phyloP scores from a whole-genome alignment of 2,329 filamentous ascomycete species.

The Lasiodiplodia theobromae region DNA sequence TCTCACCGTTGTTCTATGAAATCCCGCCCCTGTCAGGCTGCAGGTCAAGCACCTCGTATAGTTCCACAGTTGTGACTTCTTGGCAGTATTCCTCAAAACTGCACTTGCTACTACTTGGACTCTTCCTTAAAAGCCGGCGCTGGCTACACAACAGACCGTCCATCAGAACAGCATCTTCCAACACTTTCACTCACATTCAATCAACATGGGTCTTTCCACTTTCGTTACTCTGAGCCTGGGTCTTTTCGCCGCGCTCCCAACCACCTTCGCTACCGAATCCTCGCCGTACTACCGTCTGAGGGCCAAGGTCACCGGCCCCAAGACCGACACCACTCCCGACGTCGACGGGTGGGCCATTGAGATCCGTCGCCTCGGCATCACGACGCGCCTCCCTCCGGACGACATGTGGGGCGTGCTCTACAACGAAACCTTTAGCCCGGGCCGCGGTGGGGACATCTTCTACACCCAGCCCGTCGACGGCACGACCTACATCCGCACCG shows the following conservation, averaged over 20 bases:
- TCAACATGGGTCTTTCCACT: not conserved
- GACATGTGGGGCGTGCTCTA: slow-evolving; percentile 14
- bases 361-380: not conserved
- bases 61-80: not conserved
- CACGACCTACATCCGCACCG: not conserved
- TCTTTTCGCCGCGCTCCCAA: not conserved
- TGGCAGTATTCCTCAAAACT: not conserved
- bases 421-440: not conserved
- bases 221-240: not conserved
- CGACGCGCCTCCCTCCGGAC: slow-evolving; percentile 1
- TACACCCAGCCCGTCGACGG: not conserved
- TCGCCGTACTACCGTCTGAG: not conserved
- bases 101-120: not conserved
- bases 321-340: not conserved
- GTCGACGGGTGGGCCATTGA: not conserved
- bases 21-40: not conserved
- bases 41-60: not conserved
- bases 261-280: not conserved
- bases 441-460: slow-evolving; percentile 15
- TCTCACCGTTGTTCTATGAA: not conserved
- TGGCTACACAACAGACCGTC: not conserved
- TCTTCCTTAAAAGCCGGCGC: not conserved
- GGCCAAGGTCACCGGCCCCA: slow-evolving; percentile 1
- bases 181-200: not conserved
- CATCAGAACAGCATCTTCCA: not conserved